Conservation (phyloP, 1,284 basidiomycete species). For the Gymnopus androsaceus region DNA sequence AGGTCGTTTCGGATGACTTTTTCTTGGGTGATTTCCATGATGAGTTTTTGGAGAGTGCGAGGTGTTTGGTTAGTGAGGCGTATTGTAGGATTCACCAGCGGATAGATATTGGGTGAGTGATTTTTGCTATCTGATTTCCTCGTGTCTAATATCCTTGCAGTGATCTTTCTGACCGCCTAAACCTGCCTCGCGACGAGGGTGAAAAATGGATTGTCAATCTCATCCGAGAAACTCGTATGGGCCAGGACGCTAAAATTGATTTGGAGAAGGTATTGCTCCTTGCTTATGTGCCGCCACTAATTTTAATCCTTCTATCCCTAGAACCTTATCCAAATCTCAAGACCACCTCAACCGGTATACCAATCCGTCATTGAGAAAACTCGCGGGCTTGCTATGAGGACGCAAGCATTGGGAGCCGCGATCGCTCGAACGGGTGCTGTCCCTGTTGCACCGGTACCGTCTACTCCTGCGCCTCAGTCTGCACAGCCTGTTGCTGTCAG, state of each 20-base stretch:
- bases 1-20: conserved; percentile 89
- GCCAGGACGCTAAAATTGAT: conserved; percentile 95
- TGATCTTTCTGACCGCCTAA: conserved; percentile 90
- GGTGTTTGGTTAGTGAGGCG: conserved; percentile 94
- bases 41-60: conserved; percentile 94
- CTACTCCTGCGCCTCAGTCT: not conserved
- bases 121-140: not conserved
- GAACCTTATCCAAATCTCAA: conserved; percentile 96
- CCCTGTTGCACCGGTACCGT: too few relatives aligned
- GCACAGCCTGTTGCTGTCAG: conserved; percentile 5
- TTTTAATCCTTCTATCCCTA: conserved; percentile 32
- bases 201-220: conserved; percentile 99
- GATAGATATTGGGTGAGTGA: conserved; percentile 87
- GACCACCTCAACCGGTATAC: conserved; percentile 87
- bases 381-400: conserved; percentile 87
- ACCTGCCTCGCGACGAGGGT: conserved; percentile 90
- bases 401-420: conserved; percentile 87
- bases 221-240: conserved; percentile 94
- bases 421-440: conserved; percentile 38
- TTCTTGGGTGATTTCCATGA: conserved; percentile 90
- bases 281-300: conserved; percentile 17
- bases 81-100: conserved; percentile 97
- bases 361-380: conserved; percentile 97
- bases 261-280: conserved; percentile 73
- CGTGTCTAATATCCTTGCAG: conserved; percentile 38